These are phyloP conservation scores for Saitozyma sp. DNA, from an alignment of 768 basidiomycete genomes.

Conservation along the genomic window DNA sequence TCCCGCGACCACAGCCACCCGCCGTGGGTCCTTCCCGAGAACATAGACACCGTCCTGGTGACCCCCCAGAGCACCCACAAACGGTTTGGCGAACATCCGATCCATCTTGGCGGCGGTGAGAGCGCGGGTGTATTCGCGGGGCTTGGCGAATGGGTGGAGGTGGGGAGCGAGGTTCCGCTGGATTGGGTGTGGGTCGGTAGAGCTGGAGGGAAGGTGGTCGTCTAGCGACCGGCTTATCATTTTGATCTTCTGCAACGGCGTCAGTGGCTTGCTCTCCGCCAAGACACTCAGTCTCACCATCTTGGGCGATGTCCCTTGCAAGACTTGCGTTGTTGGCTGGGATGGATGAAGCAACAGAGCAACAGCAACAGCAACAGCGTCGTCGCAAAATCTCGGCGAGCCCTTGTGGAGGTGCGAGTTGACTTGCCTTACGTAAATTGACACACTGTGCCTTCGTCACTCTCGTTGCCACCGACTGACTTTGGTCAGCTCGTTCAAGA, in stretches of 20 bases:
- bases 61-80: slow-evolving; percentile 83
- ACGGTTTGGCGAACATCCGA: slow-evolving; percentile 95
- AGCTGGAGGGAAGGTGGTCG: slow-evolving; percentile 51
- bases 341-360: not conserved
- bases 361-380: not conserved
- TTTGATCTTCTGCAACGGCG: slow-evolving; percentile 46
- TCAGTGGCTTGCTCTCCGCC: not conserved
- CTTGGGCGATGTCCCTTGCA: not conserved
- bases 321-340: too few relatives aligned
- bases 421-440: too few relatives aligned
- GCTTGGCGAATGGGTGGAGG: slow-evolving; percentile 92
- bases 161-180: slow-evolving; percentile 90
- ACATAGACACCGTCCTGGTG: slow-evolving; percentile 94
- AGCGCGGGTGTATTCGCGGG: slow-evolving; percentile 89
- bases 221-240: slow-evolving; percentile 51
- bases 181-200: slow-evolving; percentile 59
- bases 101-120: slow-evolving; percentile 96
- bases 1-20: slow-evolving; percentile 77
- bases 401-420: too few relatives aligned
- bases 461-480: too few relatives aligned
- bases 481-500: too few relatives aligned
- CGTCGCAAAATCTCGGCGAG: slow-evolving; percentile 3
- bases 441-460: too few relatives aligned
- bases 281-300: slow-evolving; percentile 1
- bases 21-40: slow-evolving; percentile 67